A percentile compares a stretch with the other conserved stretches of the same genome.
Conservation (phyloP, 495 filamentous ascomycete species). For the Podospora australis region DNA sequence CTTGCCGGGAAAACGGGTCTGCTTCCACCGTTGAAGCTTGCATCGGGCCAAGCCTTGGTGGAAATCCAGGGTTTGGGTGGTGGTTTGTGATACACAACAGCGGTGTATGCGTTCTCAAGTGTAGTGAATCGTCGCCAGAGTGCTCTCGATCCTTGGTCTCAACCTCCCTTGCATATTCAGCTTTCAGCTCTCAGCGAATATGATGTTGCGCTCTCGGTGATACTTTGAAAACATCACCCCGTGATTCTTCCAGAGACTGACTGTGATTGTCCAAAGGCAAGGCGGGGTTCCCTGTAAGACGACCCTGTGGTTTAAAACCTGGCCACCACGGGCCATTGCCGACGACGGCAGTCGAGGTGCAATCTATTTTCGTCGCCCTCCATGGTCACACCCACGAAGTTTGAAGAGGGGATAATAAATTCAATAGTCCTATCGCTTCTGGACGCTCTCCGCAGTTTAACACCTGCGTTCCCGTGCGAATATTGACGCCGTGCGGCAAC, state of each 20-base stretch:
- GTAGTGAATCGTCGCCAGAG: too few species aligned
- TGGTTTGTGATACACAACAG: too few species aligned
- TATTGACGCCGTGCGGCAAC: slow-evolving; percentile 9
- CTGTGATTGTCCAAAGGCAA: too few species aligned
- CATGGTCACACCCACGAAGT: slow-evolving; percentile 2
- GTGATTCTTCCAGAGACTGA: background rate
- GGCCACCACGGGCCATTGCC: slow-evolving; percentile 4
- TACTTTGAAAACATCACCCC: too few species aligned
- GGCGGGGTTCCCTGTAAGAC: background rate
- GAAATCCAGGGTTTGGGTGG: too few species aligned
- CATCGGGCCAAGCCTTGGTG: background rate
- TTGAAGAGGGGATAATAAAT: slow-evolving; percentile 1
- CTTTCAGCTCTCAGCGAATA: too few species aligned
- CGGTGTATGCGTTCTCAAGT: too few species aligned
- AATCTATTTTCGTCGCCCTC: slow-evolving; percentile 8
- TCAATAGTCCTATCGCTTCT: slow-evolving; percentile 9
- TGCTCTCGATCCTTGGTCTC: too few species aligned
- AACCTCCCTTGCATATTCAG: too few species aligned
- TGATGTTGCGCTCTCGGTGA: too few species aligned
- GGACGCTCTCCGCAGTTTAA: slow-evolving; percentile 1
- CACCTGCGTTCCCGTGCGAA: background rate
- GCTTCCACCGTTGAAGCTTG: background rate
- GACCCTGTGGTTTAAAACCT: background rate
- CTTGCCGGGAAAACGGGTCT: background rate
- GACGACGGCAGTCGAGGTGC: slow-evolving; percentile 4